Base-by-base conservation (phyloP, 78 protist species). In the Dictyostelium discoideum region DNA sequence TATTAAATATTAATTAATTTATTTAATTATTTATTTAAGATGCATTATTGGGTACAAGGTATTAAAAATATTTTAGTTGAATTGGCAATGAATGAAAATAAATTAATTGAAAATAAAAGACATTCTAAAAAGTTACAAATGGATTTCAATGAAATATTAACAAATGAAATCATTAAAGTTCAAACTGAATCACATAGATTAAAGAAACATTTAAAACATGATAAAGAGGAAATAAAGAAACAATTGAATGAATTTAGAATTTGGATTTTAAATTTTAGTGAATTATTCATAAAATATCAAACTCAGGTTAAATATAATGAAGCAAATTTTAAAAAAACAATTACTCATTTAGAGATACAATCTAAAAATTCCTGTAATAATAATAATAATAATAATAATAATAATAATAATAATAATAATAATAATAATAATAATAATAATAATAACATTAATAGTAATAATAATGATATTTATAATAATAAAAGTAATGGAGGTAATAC, bases 11-110 rank as follows among this genome's bases (percentile, higher is more conserved):
- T 42, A 42, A 42, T 42, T 42, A 2, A 2, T 42, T 42, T 42
- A 42, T 42, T 73, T 13, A 14, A 0, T 10, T 9, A 14, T 10
- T 14, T 24, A 26, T 3, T 72, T n/a, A 40, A 89, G 69, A 80
- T 89, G 94, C 85, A 81, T 42, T 81, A 81, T 46, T 89, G 94
- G 94, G 76, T 89, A 46, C 94, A 89, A 69, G 94, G 94, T 26
- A 18, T 89, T 10, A 83, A 84, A 24, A 78, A 84, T 80, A 57
- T 89, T 10, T 85, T 79, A 46, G 46, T 89, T 9, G 94, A 89
- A 18, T 60, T 18, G n/a, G 87, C 74, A 60, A 16, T 84, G 40
- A 50, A 81, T 16, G 46, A 50, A 24, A 48, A 26, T 54, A 48
- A 24, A 20, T 7, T 50, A 5, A 81, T 24, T 26, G 86, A 81